These are phyloP conservation scores for Xylaria arbuscula DNA, from an alignment of 2,329 filamentous ascomycete genomes.

Conservation along the genomic window DNA sequence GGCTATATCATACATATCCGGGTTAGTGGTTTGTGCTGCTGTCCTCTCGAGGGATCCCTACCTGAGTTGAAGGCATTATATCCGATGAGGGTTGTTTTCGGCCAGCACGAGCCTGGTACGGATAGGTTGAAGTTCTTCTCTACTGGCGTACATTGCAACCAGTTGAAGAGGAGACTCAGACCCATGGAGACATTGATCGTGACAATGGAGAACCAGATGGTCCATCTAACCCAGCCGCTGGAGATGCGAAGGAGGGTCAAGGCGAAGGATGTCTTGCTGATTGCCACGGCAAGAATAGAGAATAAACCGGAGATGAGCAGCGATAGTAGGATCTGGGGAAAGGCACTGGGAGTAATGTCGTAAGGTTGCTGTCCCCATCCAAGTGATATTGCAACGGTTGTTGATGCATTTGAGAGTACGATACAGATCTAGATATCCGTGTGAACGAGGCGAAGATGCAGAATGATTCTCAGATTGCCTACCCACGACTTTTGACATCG, in stretches of 20 bases:
- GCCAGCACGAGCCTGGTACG: slow-evolving; percentile 49
- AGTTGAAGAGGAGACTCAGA: slow-evolving; percentile 46
- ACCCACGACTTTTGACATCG: slow-evolving; percentile 43
- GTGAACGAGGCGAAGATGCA: not conserved
- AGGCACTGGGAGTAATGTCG: slow-evolving; percentile 29
- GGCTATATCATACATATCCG: slow-evolving; percentile 19
- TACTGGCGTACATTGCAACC: slow-evolving; percentile 49
- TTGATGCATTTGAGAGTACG: slow-evolving; percentile 32
- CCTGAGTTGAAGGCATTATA: slow-evolving; percentile 51
- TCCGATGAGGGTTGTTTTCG: slow-evolving; percentile 44
- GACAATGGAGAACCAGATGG: slow-evolving; percentile 51
- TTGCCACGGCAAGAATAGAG: slow-evolving; percentile 48
- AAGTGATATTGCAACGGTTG: slow-evolving; percentile 36
- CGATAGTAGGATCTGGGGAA: slow-evolving; percentile 38
- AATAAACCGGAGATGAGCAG: slow-evolving; percentile 41
- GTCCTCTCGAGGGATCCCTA: slow-evolving; percentile 27
- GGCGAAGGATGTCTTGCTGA: slow-evolving; percentile 55
- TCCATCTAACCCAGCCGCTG: slow-evolving; percentile 43
- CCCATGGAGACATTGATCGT: slow-evolving; percentile 49
- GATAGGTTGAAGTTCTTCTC: slow-evolving; percentile 47
- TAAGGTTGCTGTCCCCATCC: slow-evolving; percentile 39
- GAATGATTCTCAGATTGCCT: not conserved
- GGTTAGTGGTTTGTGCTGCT: not conserved
- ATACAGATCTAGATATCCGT: slow-evolving; percentile 30
- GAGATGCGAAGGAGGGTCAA: slow-evolving; percentile 52